Evolutionary conservation across 2,329 filamentous ascomycete genomes (phyloP).

Genomic region (Colletotrichum falcatum): DNA sequence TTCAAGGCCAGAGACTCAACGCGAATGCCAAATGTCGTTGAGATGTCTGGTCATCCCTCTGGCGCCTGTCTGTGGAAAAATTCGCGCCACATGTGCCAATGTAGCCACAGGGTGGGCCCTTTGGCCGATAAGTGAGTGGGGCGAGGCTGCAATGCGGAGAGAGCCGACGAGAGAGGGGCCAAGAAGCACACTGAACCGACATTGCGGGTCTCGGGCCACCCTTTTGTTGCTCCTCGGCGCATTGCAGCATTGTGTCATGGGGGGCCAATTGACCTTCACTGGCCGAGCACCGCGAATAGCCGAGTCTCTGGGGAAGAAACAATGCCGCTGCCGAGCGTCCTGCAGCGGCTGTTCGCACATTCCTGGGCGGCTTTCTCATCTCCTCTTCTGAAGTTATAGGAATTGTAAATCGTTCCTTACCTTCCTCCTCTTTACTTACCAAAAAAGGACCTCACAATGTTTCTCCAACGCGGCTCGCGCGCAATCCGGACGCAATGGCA

Average conservation of each 20-base stretch:
- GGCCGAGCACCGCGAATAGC: slow-evolving; percentile 43
- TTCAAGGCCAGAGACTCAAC: not conserved
- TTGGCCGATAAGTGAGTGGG: slow-evolving; percentile 12
- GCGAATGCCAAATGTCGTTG: not conserved
- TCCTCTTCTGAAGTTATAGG: not conserved
- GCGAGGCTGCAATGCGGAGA: slow-evolving; percentile 28
- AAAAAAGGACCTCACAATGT: slow-evolving; percentile 58
- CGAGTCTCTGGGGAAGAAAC: slow-evolving; percentile 33
- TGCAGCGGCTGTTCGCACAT: slow-evolving; percentile 35
- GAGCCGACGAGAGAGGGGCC: slow-evolving; percentile 13
- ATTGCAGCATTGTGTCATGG: slow-evolving; percentile 37
- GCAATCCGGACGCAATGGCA: slow-evolving; percentile 64
- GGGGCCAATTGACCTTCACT: slow-evolving; percentile 25
- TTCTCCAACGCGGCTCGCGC: slow-evolving; percentile 65
- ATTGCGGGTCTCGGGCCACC: slow-evolving; percentile 34
- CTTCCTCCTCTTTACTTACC: slow-evolving; percentile 13
- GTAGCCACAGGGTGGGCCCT: slow-evolving; percentile 16
- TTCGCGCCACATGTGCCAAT: slow-evolving; percentile 26
- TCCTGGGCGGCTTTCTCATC: slow-evolving; percentile 16
- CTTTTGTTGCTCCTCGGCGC: slow-evolving; percentile 26
- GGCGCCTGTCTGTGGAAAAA: slow-evolving; percentile 17
- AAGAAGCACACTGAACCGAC: slow-evolving; percentile 3
- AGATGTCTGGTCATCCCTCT: not conserved
- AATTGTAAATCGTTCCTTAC: slow-evolving; percentile 17
- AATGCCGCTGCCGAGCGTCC: slow-evolving; percentile 30